A percentile compares a stretch with the other conserved stretches of the same genome.
phyloP scores from a whole-genome alignment of 495 filamentous ascomycete genomes.

The Penicillium steckii region DNA sequence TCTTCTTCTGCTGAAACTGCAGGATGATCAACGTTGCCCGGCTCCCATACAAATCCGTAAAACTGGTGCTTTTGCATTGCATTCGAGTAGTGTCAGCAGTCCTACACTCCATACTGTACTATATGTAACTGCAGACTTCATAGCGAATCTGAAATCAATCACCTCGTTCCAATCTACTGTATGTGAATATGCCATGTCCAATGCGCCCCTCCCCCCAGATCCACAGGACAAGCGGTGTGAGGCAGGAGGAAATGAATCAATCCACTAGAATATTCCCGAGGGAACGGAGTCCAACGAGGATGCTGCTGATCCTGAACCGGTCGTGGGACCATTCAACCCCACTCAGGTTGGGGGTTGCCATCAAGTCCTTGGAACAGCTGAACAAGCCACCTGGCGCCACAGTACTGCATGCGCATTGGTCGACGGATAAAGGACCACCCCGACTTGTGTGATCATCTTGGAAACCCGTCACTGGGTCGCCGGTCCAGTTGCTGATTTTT shows the following conservation, averaged over 20 bases:
- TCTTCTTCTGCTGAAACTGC: neutral
- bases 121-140: no score
- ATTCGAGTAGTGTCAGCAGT: no score
- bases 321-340: conserved; percentile 12
- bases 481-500: conserved; percentile 11
- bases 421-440: conserved; percentile 5
- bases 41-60: neutral
- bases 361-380: conserved; percentile 14
- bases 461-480: conserved; percentile 12
- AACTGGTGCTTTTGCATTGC: neutral
- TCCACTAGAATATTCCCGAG: conserved; percentile 23
- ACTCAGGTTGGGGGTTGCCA: conserved; percentile 14
- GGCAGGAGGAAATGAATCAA: conserved; percentile 11
- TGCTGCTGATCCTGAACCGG: conserved; percentile 22
- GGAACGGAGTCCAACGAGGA: conserved; percentile 26
- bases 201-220: neutral
- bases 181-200: no score
- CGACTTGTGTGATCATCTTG: conserved; percentile 4
- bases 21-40: neutral
- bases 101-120: no score
- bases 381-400: conserved; percentile 19
- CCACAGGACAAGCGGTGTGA: conserved; percentile 29
- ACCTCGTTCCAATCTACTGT: neutral
- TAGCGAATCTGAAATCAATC: neutral
- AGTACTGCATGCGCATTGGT: conserved; percentile 19